Evolutionary conservation across 257 asterid species (phyloP).

Genomic region (Scutellaria baicalensis): DNA sequence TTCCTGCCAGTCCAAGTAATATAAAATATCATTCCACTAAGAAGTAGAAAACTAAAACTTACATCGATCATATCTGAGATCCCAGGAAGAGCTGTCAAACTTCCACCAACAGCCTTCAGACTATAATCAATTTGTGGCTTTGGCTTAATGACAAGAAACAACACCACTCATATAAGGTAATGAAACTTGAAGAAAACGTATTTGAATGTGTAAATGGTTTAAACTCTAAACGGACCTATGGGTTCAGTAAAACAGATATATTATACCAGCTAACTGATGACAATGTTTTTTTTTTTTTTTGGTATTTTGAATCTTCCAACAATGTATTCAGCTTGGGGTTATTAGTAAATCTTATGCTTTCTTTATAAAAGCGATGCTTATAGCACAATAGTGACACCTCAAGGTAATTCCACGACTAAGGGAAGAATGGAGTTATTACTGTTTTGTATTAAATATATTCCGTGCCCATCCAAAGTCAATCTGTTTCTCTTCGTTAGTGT

Average conservation of each 20-base stretch:
- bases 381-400: neutral
- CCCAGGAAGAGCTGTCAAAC: conserved; percentile 96
- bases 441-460: neutral
- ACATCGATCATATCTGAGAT: conserved; percentile 95
- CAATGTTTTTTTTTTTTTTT: neutral
- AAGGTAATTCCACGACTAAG: neutral
- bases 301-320: neutral
- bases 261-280: neutral
- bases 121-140: conserved; percentile 88
- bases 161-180: neutral
- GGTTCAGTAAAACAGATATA: neutral
- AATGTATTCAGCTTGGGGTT: neutral
- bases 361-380: neutral
- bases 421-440: neutral
- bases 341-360: neutral
- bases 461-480: neutral
- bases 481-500: too few relatives aligned
- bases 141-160: conserved; percentile 49
- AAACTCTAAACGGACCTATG: neutral
- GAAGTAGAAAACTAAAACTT: conserved; percentile 18
- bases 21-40: neutral
- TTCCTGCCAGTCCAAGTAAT: conserved; percentile 25
- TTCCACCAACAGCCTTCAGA: conserved; percentile 96
- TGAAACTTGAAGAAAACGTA: neutral
- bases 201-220: neutral